Base-by-base conservation (phyloP, 306 rosid genomes). In the Gastrolobium bilobum region DNA sequence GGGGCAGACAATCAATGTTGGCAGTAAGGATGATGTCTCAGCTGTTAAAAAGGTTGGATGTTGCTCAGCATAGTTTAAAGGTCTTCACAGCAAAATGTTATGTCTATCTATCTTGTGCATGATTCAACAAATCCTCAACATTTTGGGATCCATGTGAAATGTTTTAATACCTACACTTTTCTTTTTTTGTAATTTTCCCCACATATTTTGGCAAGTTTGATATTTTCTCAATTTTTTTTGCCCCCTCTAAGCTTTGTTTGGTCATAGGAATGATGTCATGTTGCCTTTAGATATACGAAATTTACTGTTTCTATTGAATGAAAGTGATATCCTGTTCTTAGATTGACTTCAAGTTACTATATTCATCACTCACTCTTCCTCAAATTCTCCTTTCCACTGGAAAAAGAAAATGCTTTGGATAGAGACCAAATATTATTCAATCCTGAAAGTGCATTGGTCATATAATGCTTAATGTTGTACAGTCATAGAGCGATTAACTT, bases 1-100 rank as follows among this genome's bases (percentile, higher is more conserved):
- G 82, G 97, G 97, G n/a, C 90, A 88, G 38, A 92, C 93, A 20
- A 92, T 92, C 69, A 90, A 84, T 63, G 89, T 92, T 39, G 91
- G 93, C n/a, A 2, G 81, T 40, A 87, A 33, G 79, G 97, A 92
- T 57, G 97, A 92, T 82, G 95, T 92, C 33, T 92, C 97, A 0
- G 95, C 93, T 57, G 89, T 86, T 52, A 92, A 92, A 68, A 82
- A 79, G 39, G 81, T 66, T 6, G 97, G 97, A 77, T 92, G 97
- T 80, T 92, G 97, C 81, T 88, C 95, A 3, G 81, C 92, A 11
- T 90, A 88, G 89, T 68, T 79, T 75, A 61, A 72, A 39, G 35
- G 8, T 39, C 75, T 64, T 75, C 43, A 14, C 63, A 33, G 34
- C 48, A 54, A 48, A 64, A n/a, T 11, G 34, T 31, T 65, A 33